These are phyloP conservation scores for Furcasterigmium furcatum DNA, from an alignment of 2,329 filamentous ascomycete genomes.

Conservation along the genomic window DNA sequence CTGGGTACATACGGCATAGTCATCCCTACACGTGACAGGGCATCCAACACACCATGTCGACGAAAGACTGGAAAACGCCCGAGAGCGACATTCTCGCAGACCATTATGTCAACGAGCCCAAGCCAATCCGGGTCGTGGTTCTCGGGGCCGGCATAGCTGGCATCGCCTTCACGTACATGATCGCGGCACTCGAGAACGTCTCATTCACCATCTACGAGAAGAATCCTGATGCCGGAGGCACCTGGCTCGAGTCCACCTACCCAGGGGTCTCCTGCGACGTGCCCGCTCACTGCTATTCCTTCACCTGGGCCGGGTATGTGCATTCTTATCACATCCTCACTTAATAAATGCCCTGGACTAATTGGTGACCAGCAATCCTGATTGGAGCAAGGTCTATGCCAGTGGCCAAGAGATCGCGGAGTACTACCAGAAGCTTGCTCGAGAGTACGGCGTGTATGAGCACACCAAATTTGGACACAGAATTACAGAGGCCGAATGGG, in stretches of 20 bases:
- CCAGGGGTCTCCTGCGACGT: background rate
- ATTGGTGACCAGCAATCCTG: background rate
- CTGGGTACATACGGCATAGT: too few relatives aligned
- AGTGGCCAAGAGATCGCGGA: background rate
- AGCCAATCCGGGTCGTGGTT: background rate
- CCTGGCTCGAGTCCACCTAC: background rate
- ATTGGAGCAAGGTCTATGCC: background rate
- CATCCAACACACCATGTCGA: background rate
- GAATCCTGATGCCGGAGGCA: background rate
- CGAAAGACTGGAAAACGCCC: background rate
- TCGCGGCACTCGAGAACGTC: conserved; percentile 4
- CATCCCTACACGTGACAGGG: too few relatives aligned
- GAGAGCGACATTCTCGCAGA: background rate
- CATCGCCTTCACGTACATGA: background rate
- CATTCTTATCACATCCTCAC: background rate
- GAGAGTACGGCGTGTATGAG: background rate
- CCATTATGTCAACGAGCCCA: background rate
- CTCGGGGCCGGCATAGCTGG: background rate
- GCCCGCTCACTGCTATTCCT: background rate
- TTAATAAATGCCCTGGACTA: background rate
- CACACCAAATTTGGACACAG: background rate
- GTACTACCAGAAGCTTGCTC: background rate
- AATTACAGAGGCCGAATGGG: background rate
- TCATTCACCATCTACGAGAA: background rate
- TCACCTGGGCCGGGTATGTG: background rate